Base-by-base conservation (phyloP, 805 yeast species). In the Candida glaebosa region DNA sequence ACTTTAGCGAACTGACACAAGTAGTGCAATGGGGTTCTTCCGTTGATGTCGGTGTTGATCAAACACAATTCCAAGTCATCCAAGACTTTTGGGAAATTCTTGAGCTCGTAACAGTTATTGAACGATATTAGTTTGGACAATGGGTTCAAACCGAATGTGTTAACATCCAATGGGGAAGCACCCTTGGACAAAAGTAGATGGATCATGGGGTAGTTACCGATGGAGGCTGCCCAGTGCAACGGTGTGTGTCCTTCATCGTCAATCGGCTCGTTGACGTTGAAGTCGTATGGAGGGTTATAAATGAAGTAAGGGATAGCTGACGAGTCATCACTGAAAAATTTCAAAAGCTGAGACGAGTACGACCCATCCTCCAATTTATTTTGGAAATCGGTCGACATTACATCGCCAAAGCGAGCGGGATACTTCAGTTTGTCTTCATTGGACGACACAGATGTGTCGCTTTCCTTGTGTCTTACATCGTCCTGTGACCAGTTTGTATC, bases 211-310 rank as follows among this genome's bases (percentile, higher is more conserved):
- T 84, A 63, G 57, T 83, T 87, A 3, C 98, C 99, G 78, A 93
- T 88, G 1, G 98, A 85, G 45, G 97, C 88, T 0, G 98, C 96
- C 97, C 98, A 93, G 63, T 93, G 99, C 51, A 93, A 81, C 2
- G 96, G 84, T 0, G 96, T 86, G 57, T 93, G 95, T 1, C 96
- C 95, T 56, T 93, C 97, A 44, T 87, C 90, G 58, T 93, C 99
- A 18, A 93, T 87, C 3, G 88, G 81, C 40, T 84, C 87, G 57
- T 81, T 66, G 46, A 86, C 75, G 49, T 85, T 79, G 52, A 84
- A 82, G 40, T 77, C 83, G 18, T 74, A 69, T 2, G 85, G 81
- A 0, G 87, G 83, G 49, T 79, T 72, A 30, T 75, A 65, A 12
- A 87, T 65, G 53, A 85, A 81, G 18, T 75, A 78, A 0, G 95